Base-by-base conservation (phyloP, 257 asterid genomes). In the Haberlea rhodopensis region DNA sequence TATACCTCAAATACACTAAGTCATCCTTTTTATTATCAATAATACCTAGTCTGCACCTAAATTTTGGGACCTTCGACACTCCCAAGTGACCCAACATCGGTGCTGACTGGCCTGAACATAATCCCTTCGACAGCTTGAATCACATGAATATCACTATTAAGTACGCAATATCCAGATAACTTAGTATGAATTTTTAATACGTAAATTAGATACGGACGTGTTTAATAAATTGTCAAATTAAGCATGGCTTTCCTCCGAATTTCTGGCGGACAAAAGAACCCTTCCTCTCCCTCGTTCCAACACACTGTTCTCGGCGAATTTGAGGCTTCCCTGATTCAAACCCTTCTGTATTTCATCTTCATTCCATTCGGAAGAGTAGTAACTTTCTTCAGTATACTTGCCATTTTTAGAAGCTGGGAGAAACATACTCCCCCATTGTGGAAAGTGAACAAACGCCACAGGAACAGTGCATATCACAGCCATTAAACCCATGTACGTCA, bases 371-470 rank as follows among this genome's bases (percentile, higher is more conserved):
- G 82, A 29, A 8, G 67, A 40, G 7, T 81, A 81, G 57, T 81
- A 81, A 22, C 74, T 49, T 49, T 78, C 82, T 20, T 75, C 82
- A 1, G 76, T 68, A 9, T 25, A 8, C 19, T 53, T 53, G 1
- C 32, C 73, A 58, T 26, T 60, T 45, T 57, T 68, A 0, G 85
- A 71, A 10, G 76, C 49, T 25, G 85, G 78, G 1, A 80, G 34
- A 21, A 80, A 77, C 82, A 80, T 80, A 66, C 85, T 77, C 26
- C 82, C 85, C 85, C 85, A 80, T 68, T 80, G 82, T 11, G 85
- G 85, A 13, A 80, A 77, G 63, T 80, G 85, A 23, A 80, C 23
- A 3, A 80, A 49, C 31, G 76, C 82, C 67, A 80, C 77, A 54
- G 85, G 82, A 6, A 80, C 4, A 0, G 78, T 74, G 51, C 80